Base-by-base conservation (phyloP, 139 green algal species). In the Volvox reticuliferus region DNA sequence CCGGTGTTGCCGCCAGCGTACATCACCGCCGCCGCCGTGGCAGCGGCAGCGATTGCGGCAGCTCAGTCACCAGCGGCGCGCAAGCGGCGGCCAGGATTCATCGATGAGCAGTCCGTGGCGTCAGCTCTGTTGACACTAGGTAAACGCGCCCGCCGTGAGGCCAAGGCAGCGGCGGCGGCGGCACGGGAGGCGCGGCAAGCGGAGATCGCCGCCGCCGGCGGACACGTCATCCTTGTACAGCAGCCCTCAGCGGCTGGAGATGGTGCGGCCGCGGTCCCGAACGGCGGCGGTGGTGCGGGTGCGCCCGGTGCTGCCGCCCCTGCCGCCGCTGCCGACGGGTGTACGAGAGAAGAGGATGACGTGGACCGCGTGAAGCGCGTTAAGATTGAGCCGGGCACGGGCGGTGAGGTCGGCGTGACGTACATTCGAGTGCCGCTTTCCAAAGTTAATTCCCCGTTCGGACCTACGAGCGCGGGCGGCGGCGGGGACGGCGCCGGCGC, bases 31-130 rank as follows among this genome's bases (percentile, higher is more conserved):
- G 86, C 86, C 69, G 86, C 86, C 44, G 68, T 20, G 36, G 86
- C 86, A 44, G 86, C 73, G 71, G 73, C 50, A 50, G 85, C n/a
- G 73, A 37, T 30, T 30, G 67, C 28, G 19, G 86, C 73, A 55
- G 44, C 44, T 14, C 44, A 55, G 71, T 9, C 16, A 44, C n/a
- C 86, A 55, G 71, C 86, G 32, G 19, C 12, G 30, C 86, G 86
- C 35, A 90, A 90, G 69, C 86, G 86, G 16, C 86, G 86, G 9
- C 86, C 86, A 1, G 86, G 86, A n/a, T 76, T 82, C 73, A 62
- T 90, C 13, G 86, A 90, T 75, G 86, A 90, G 86, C 86, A 90
- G 50, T 44, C 86, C 6, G 86, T 83, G 44, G 86, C 86, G 20
- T 61, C 71, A 33, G 86, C 86, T 32, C 86, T 90, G 71, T 71